Conservation (phyloP, 495 filamentous ascomycete genomes). For the Poronia punctata region DNA sequence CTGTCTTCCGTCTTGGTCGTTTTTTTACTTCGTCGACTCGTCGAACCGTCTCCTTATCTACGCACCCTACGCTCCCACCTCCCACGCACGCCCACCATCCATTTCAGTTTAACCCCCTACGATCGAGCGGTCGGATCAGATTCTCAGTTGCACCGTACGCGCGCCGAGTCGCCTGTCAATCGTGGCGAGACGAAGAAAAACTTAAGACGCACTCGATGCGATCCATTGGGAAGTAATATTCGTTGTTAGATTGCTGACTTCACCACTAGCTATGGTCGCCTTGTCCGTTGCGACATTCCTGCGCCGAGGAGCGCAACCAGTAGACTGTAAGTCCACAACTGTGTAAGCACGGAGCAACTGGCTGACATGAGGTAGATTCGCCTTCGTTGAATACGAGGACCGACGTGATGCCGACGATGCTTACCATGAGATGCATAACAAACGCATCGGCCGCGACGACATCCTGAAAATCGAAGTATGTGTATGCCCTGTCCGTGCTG, state of each 20-base stretch:
- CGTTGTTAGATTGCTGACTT: conserved; percentile 35
- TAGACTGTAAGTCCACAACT: conserved; percentile 68
- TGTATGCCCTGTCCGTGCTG: neutral
- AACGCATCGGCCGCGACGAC: conserved; percentile 94
- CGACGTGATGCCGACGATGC: conserved; percentile 98
- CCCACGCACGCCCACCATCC: conserved; percentile 30
- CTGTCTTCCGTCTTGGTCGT: conserved; percentile 23
- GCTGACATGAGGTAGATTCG: conserved; percentile 61
- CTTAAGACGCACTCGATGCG: conserved; percentile 22
- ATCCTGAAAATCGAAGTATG: conserved; percentile 94
- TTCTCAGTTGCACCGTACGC: conserved; percentile 22
- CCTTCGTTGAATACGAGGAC: conserved; percentile 99
- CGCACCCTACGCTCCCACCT: conserved; percentile 34
- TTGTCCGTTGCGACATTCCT: conserved; percentile 98
- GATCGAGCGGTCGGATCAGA: conserved; percentile 53
- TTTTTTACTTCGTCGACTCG: conserved; percentile 31
- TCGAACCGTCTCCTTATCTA: conserved; percentile 32
- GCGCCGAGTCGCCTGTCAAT: conserved; percentile 32
- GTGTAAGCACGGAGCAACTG: neutral
- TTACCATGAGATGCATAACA: conserved; percentile 99
- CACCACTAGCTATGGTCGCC: conserved; percentile 78
- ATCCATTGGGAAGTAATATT: conserved; percentile 22
- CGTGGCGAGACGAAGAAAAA: conserved; percentile 24
- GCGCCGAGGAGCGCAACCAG: conserved; percentile 87
- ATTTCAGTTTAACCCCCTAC: conserved; percentile 34